Evolutionary conservation across 139 green algal species (phyloP).

Genomic region (Tetradesmus lagerheimii): DNA sequence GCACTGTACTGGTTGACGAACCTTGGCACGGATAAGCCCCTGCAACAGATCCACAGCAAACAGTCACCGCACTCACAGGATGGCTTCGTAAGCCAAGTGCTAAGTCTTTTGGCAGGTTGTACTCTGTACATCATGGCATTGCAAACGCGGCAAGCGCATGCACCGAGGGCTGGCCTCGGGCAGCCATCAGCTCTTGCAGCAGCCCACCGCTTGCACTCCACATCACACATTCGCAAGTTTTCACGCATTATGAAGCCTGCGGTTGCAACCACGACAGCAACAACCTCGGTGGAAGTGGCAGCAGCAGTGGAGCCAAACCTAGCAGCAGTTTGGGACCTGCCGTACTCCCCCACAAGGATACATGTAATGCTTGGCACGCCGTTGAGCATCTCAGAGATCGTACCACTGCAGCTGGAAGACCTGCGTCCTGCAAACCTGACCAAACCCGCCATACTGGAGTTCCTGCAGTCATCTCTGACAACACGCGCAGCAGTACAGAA

Average conservation of each 20-base stretch:
- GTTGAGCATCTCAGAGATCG: background rate
- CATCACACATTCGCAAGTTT: too few species aligned
- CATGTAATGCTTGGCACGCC: background rate
- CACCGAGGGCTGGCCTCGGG: background rate
- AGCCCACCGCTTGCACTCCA: background rate
- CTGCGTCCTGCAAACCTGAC: background rate
- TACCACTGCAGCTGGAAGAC: background rate
- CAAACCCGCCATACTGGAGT: background rate
- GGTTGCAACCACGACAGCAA: background rate
- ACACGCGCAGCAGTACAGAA: background rate
- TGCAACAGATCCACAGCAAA: too few species aligned
- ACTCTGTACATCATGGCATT: background rate
- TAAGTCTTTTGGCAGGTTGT: too few species aligned
- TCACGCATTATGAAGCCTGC: background rate
- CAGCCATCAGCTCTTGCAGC: background rate
- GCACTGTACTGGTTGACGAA: too few species aligned
- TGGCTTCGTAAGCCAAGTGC: too few species aligned
- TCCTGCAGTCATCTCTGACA: background rate
- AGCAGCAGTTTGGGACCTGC: slow-evolving; percentile 9
- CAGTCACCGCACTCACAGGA: too few species aligned
- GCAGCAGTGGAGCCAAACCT: background rate
- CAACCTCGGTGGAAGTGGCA: background rate
- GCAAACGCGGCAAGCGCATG: too few species aligned
- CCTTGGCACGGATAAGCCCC: too few species aligned
- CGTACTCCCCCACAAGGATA: background rate